Base-by-base conservation (phyloP, 139 green algal genomes). In the Pleodorina starrii region DNA sequence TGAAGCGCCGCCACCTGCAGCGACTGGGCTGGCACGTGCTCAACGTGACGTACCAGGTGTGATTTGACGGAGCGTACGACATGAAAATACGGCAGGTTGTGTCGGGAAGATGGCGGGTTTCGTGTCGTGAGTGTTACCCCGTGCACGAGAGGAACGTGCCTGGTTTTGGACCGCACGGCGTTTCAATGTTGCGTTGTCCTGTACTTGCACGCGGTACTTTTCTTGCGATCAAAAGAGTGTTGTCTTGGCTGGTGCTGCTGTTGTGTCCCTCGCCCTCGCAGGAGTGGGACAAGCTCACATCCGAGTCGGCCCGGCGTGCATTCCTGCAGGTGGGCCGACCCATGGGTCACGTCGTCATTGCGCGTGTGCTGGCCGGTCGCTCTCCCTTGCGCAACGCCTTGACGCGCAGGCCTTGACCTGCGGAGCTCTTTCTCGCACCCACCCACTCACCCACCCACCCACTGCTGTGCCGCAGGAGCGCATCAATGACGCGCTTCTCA, bases 1-100 rank as follows among this genome's bases (percentile, higher is more conserved):
- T 96, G 90, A 96, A 96, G 90, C 68, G 89, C 1, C 90, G 91
- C 42, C 94, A 95, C 87, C 84, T 96, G 83, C 51, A 89, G 68
- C 29, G 32, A 6, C n/a, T 94, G 81, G 94, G 94, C 48, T 96
- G 94, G 94, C 68, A 43, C 5, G 85, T 95, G 23, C 40, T 94
- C 40, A 91, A 84, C 66, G 76, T 95, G 54, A 32, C 57, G 27
- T 92, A 89, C 66, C 69, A 69, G 40, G 84, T 81, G 42, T 1
- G 48, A 27, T n/a, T n/a, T n/a, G n/a, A n/a, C n/a, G n/a, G n/a
- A n/a, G n/a, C n/a, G n/a, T n/a, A n/a, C n/a, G n/a, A n/a, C n/a
- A n/a, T n/a, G n/a, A n/a, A n/a, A n/a, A n/a, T n/a, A n/a, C n/a
- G n/a, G n/a, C n/a, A n/a, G n/a, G n/a, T n/a, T n/a, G n/a, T n/a